Evolutionary conservation across 805 yeast genomes (phyloP).

Genomic region (Candida sphagnicola): DNA sequence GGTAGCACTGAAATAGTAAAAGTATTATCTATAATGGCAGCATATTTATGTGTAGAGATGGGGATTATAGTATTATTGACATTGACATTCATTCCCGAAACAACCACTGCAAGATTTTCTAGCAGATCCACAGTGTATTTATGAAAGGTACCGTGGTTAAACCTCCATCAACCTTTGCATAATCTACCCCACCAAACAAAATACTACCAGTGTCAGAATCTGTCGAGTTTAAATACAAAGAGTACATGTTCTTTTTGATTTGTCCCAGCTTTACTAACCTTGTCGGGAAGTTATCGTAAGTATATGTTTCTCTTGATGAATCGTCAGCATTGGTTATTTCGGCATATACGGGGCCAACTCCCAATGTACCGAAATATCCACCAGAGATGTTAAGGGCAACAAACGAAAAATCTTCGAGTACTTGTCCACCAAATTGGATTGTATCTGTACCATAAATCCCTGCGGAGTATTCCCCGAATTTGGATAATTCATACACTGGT

Average conservation of each 20-base stretch:
- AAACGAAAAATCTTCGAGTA: slow-evolving; percentile 6
- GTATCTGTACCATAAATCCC: slow-evolving; percentile 44
- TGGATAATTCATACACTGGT: slow-evolving; percentile 38
- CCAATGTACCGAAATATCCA: slow-evolving; percentile 13
- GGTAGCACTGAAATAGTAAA: neutral
- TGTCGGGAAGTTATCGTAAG: slow-evolving; percentile 16
- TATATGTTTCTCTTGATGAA: neutral
- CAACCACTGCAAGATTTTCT: neutral
- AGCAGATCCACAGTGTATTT: neutral
- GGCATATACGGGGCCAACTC: slow-evolving; percentile 14
- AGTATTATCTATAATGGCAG: slow-evolving; percentile 19
- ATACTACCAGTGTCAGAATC: slow-evolving; percentile 16
- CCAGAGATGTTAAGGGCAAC: slow-evolving; percentile 9
- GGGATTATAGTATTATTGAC: neutral
- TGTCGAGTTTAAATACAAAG: slow-evolving; percentile 22
- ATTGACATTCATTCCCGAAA: neutral
- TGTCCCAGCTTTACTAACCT: slow-evolving; percentile 24
- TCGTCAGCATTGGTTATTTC: neutral
- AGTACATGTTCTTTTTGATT: slow-evolving; percentile 27
- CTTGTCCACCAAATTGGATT: slow-evolving; percentile 12
- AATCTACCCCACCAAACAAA: slow-evolving; percentile 26
- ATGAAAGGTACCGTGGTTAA: slow-evolving; percentile 11
- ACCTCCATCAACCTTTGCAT: slow-evolving; percentile 20
- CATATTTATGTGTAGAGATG: slow-evolving; percentile 12
- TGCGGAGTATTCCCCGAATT: slow-evolving; percentile 38